These are phyloP conservation scores for Fusarium sp. DNA, from an alignment of 2,329 filamentous ascomycete genomes.

Conservation along the genomic window DNA sequence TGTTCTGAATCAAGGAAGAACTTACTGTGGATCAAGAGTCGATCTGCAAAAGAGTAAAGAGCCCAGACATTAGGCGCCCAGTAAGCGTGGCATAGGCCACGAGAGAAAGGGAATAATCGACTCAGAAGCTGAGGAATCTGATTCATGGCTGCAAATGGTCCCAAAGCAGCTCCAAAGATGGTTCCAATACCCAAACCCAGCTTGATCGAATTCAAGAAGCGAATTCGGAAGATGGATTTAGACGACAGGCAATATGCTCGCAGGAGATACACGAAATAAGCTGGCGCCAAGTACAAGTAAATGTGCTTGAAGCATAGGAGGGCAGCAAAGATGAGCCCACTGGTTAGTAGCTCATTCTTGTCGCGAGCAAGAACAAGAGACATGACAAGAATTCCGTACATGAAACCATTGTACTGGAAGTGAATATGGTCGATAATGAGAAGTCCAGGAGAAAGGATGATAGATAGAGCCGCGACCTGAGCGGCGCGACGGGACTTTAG, in stretches of 20 bases:
- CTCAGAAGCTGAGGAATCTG: constrained; percentile 87
- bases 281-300: constrained; percentile 94
- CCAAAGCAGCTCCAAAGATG: constrained; percentile 85
- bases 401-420: constrained; percentile 98
- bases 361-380: constrained; percentile 86
- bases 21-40: constrained; percentile 82
- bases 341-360: constrained; percentile 77
- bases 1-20: too few species aligned
- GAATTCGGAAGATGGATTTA: constrained; percentile 78
- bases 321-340: constrained; percentile 84
- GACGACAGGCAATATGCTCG: constrained; percentile 87
- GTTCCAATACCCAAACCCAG: constrained; percentile 77
- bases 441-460: constrained; percentile 90
- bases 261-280: constrained; percentile 95
- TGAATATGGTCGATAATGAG: constrained; percentile 98
- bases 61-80: constrained; percentile 99
- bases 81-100: constrained; percentile 95
- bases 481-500: constrained; percentile 75
- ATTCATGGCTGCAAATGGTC: constrained; percentile 83
- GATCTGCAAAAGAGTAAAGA: constrained; percentile 91
- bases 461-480: constrained; percentile 87
- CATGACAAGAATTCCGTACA: constrained; percentile 90
- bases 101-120: constrained; percentile 91
- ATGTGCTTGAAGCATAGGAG: constrained; percentile 97
- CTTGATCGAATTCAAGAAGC: constrained; percentile 83